Base-by-base conservation (phyloP, 2,329 filamentous ascomycete species). In the Diaporthe vexans region DNA sequence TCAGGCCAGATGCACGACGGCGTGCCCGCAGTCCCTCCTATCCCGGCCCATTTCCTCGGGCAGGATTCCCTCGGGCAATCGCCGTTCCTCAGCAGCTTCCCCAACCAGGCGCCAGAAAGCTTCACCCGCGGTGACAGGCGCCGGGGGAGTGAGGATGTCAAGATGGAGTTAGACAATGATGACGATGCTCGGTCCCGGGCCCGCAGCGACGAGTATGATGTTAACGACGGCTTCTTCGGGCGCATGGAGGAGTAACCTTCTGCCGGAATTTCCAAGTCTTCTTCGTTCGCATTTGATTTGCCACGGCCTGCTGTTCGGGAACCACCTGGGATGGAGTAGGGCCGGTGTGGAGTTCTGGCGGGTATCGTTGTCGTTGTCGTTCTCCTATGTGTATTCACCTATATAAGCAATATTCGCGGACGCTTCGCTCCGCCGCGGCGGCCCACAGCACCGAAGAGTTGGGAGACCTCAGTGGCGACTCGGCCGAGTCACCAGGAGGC, bases 11-110 rank as follows among this genome's bases (percentile, higher is more conserved):
- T 95, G 75, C 89, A 91, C 6, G 86, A 90, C 4, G 94, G 97
- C 79, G 92, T 95, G 7, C 96, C 96, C 51, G 95, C 95, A 0
- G 95, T 98, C 4, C 96, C 96, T 59, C 93, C 94, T 52, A 89
- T 98, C 76, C 96, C 96, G 4, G 92, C 92, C 21, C 93, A 94
- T 78, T 97, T 94, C 82, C 86, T 95, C 72, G 92, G 91, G 81
- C 87, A 91, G 82, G 85, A 86, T 61, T 86, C 88, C 24, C 85
- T 92, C 75, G 87, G 89, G n/a, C 88, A 88, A 75, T 88, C 88
- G 61, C 90, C 90, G 75, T 91, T 92, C 81, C 88, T 91, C 83
- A 89, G 86, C 86, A 91, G 89, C 86, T 91, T 89, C 85, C 88
- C 89, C 77, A 88, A 85, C 81, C 84, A 88, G 78, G 87, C 90